phyloP scores from a whole-genome alignment of 148 eudicot species.

The Cornus controversa region DNA sequence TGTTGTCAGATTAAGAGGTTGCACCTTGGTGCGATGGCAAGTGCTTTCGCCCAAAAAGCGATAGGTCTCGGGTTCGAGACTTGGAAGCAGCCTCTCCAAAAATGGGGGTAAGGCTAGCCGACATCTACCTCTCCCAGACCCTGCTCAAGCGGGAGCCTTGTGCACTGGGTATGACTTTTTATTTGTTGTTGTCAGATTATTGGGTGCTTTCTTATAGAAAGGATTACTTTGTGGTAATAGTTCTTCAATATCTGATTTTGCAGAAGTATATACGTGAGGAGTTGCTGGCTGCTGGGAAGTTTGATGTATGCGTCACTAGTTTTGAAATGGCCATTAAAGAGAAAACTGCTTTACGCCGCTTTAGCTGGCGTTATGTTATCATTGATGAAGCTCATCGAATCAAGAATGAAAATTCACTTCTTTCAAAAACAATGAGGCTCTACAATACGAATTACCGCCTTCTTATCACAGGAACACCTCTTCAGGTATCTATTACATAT shows the following conservation, averaged over 20 bases:
- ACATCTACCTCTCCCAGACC: too few relatives aligned
- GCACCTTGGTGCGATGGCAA: too few relatives aligned
- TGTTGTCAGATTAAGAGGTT: not conserved
- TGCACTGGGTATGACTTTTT: too few relatives aligned
- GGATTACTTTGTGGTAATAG: not conserved
- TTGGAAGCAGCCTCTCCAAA: too few relatives aligned
- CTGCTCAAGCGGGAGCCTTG: too few relatives aligned
- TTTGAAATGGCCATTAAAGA: constrained; percentile 99
- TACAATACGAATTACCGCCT: constrained; percentile 90
- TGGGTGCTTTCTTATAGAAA: not conserved
- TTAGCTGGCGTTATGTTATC: constrained; percentile 96
- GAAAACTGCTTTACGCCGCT: constrained; percentile 74
- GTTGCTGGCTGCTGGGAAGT: constrained; percentile 89
- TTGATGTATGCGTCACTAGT: constrained; percentile 98
- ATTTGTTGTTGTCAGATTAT: not conserved
- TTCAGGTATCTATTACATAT: constrained; percentile 56
- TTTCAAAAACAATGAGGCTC: constrained; percentile 95
- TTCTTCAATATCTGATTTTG: constrained; percentile 5
- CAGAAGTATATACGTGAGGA: constrained; percentile 91
- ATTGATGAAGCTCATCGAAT: constrained; percentile 99
- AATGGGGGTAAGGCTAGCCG: too few relatives aligned
- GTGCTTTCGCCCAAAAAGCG: too few relatives aligned
- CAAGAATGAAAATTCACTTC: constrained; percentile 97
- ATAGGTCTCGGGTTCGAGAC: too few relatives aligned
- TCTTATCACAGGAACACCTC: constrained; percentile 97